Evolutionary conservation across 768 basidiomycete species (phyloP), one percentile per base, ranked within the genome.

Genomic region (Rhodotorula babjevae): DNA sequence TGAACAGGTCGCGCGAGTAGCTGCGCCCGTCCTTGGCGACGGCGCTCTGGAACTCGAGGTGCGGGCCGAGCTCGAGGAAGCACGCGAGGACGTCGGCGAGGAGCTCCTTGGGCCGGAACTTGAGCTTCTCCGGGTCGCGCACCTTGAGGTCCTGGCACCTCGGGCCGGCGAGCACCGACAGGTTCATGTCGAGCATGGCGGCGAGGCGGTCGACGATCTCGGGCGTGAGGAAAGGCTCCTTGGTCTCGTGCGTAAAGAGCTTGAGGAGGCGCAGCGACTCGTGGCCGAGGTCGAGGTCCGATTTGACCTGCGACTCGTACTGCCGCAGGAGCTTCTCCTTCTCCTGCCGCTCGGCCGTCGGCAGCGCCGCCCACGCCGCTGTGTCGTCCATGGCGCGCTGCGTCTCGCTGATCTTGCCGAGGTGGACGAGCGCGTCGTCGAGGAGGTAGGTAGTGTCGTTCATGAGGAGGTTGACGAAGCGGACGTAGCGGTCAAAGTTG

Each of bases 361-460:
- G 82, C 65, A 86, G 83, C 0, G 88, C 82, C 36, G 85, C 84
- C 91, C 92, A 99, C 1, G 86, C 82, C 5, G 81, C 85, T 64
- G 84, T 83, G 80, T 93, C 86, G 58, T 87, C 87, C 89, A 94
- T 95, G 79, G 94, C 90, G 0, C 83, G 82, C 80, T 95, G 90
- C 62, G 97, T 88, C 70, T 86, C 87, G 80, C 90, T 87, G 74
- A 99, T 96, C 79, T 95, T 91, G 19, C 87, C 85, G 63, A 99
- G 85, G 74, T 94, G 91, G 77, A 87, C 87, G 61, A 98, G 84
- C 16, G 93, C 95, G 78, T 99, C 96, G 80, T 98, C 93, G 86
- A 99, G 88, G 64, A 97, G 89, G 81, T 93, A 98, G 16, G 95
- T 98, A 66, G 95, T 93, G 78, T 99, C 96, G 85, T 96, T 97